Evolutionary conservation across 495 filamentous ascomycete genomes (phyloP).

Genomic region (Talaromyces thailandensis): DNA sequence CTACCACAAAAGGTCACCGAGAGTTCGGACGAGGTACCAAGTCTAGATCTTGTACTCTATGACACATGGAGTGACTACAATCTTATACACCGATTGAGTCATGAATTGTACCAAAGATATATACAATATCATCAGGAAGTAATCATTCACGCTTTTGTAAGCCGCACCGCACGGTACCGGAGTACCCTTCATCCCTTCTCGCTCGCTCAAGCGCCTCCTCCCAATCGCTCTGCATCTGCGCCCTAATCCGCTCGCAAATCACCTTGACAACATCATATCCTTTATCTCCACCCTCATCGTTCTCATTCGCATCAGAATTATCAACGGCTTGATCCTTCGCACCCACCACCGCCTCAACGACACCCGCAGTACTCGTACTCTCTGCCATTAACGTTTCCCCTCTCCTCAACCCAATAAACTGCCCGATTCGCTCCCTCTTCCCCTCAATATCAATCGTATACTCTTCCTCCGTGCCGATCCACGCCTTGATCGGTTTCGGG

Average conservation of each 20-base stretch:
- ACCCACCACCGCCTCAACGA: not conserved
- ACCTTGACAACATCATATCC: not conserved
- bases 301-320: not conserved
- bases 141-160: not conserved
- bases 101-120: not conserved
- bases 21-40: not conserved
- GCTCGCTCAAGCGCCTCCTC: conserved; percentile 1
- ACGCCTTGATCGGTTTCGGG: conserved; percentile 42
- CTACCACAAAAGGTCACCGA: not conserved
- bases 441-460: conserved; percentile 35
- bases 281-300: not conserved
- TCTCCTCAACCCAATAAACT: conserved; percentile 57
- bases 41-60: not conserved
- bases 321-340: not conserved
- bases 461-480: conserved; percentile 23
- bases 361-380: too few species aligned
- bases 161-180: not conserved
- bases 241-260: conserved; percentile 8
- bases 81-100: not conserved
- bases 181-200: not conserved
- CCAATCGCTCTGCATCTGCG: conserved; percentile 21
- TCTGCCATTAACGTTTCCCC: too few species aligned
- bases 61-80: not conserved
- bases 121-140: not conserved
- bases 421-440: conserved; percentile 53